These are phyloP conservation scores for Diversispora eburnea DNA, from an alignment of 192 early-diverging fungal genomes.

Conservation along the genomic window DNA sequence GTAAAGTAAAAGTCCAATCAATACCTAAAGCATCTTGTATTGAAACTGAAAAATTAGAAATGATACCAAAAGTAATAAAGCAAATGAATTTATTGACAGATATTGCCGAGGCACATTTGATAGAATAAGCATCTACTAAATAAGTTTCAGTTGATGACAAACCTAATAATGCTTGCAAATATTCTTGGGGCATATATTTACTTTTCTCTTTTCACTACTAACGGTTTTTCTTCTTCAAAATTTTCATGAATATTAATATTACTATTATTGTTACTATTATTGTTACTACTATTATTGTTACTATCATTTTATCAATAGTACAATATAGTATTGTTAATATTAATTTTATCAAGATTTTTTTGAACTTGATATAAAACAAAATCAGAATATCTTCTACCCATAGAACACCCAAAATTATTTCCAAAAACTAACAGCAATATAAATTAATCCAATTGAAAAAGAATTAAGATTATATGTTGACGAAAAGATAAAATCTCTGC, in stretches of 20 bases:
- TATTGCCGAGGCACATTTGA: not conserved
- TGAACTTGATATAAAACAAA: conserved; percentile 19
- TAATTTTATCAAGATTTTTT: conserved; percentile 10
- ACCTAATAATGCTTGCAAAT: not conserved
- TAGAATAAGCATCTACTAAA: not conserved
- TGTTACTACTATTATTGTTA: too few species aligned
- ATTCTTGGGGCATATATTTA: conserved; percentile 7
- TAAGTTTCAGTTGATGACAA: not conserved
- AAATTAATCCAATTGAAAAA: not conserved
- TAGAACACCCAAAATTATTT: conserved; percentile 39
- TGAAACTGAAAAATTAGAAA: not conserved
- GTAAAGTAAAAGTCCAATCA: conserved; percentile 15
- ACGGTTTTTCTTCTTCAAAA: too few species aligned
- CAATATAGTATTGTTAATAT: too few species aligned
- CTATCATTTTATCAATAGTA: too few species aligned
- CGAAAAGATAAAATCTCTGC: too few species aligned
- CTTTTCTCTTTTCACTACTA: not conserved
- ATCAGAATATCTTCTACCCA: conserved; percentile 42
- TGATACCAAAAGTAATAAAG: not conserved
- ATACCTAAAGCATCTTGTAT: not conserved
- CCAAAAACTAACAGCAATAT: conserved; percentile 41
- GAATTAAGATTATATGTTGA: not conserved
- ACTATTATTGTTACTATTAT: too few species aligned
- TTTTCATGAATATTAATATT: too few species aligned
- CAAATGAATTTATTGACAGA: not conserved